These are phyloP conservation scores for Phylloporus arenicola DNA, from an alignment of 768 basidiomycete genomes.

Conservation along the genomic window DNA sequence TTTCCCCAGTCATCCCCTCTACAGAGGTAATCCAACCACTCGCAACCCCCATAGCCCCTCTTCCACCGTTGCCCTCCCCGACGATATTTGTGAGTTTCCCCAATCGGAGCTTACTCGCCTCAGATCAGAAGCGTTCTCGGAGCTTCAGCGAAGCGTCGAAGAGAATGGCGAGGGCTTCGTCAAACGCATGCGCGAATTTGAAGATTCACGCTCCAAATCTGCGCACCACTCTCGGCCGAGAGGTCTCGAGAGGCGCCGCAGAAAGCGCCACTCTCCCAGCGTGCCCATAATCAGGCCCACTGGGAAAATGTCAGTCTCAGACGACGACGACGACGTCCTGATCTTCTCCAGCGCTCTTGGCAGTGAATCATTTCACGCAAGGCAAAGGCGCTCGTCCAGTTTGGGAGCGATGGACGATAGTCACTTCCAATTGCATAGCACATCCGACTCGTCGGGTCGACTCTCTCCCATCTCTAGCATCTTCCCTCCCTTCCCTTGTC, in stretches of 20 bases:
- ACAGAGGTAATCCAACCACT: constrained; percentile 1
- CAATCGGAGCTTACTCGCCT: constrained; percentile 38
- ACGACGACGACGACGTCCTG: constrained; percentile 51
- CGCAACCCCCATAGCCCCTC: constrained; percentile 19
- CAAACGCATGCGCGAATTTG: constrained; percentile 69
- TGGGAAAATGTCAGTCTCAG: constrained; percentile 22
- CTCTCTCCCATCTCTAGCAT: constrained; percentile 23
- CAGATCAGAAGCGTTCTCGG: constrained; percentile 60
- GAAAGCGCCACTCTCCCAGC: constrained; percentile 34
- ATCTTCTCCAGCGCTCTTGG: constrained; percentile 38
- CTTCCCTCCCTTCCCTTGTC: constrained; percentile 9
- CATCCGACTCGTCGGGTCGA: constrained; percentile 12
- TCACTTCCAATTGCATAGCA: constrained; percentile 16
- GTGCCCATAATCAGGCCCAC: constrained; percentile 10
- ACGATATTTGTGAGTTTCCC: constrained; percentile 21
- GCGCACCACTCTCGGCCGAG: constrained; percentile 35
- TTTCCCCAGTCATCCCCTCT: constrained; percentile 28
- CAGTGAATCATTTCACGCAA: constrained; percentile 15
- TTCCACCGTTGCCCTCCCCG: constrained; percentile 13
- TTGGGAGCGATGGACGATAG: constrained; percentile 40
- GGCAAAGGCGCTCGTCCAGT: constrained; percentile 42
- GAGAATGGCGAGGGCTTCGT: constrained; percentile 66
- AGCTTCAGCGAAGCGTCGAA: constrained; percentile 56
- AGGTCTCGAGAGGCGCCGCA: constrained; percentile 38
- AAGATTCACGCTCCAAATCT: constrained; percentile 44